These are phyloP conservation scores for Auricularia sp. DNA, from an alignment of 768 basidiomycete species.

Conservation along the genomic window DNA sequence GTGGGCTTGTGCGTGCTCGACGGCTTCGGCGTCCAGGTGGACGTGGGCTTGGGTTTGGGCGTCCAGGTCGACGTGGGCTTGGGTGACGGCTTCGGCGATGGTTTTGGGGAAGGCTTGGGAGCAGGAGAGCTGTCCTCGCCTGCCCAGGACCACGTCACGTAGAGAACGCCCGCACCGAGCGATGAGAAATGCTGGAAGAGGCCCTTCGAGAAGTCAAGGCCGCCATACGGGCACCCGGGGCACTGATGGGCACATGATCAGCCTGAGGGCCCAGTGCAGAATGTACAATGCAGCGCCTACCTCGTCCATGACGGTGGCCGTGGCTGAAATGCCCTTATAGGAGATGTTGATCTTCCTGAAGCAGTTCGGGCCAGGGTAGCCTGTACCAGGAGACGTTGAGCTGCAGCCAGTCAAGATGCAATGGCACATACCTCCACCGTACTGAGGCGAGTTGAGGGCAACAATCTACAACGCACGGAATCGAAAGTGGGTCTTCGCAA, in stretches of 20 bases:
- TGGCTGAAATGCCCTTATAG: slow-evolving; percentile 47
- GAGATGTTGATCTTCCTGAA: slow-evolving; percentile 49
- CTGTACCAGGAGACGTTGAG: slow-evolving; percentile 17
- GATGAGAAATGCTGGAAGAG: slow-evolving; percentile 55
- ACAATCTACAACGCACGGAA: slow-evolving; percentile 33
- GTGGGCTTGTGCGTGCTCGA: neutral
- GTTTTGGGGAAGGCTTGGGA: slow-evolving; percentile 8
- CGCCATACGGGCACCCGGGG: slow-evolving; percentile 52
- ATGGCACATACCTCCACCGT: neutral
- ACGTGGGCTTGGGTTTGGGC: neutral
- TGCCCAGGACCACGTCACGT: slow-evolving; percentile 49
- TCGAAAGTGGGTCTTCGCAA: neutral
- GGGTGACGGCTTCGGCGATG: slow-evolving; percentile 11
- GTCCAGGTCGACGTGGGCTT: slow-evolving; percentile 19
- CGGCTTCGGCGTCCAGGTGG: neutral
- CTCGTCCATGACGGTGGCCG: slow-evolving; percentile 54
- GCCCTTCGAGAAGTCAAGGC: slow-evolving; percentile 57
- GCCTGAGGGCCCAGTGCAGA: neutral
- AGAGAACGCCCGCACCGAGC: slow-evolving; percentile 41
- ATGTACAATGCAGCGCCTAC: slow-evolving; percentile 20
- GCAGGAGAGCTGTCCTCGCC: slow-evolving; percentile 21
- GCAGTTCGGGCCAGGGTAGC: slow-evolving; percentile 59
- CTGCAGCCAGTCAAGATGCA: neutral
- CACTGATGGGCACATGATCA: slow-evolving; percentile 31
- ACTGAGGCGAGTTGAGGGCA: slow-evolving; percentile 32